phyloP scores from a whole-genome alignment of 2,329 filamentous ascomycete species.

The Aschersonia sp. region DNA sequence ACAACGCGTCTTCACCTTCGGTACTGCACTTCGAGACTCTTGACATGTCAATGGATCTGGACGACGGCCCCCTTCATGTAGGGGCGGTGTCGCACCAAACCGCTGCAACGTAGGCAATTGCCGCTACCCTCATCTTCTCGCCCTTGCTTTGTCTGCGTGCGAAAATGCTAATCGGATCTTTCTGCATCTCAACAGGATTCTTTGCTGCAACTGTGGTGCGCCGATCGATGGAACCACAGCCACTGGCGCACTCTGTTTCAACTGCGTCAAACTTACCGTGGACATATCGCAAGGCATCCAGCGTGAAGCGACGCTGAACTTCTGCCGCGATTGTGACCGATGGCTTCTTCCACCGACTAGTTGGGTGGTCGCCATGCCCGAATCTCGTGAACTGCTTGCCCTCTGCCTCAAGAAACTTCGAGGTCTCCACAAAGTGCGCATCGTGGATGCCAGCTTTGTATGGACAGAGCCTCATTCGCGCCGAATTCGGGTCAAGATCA shows the following conservation, averaged over 20 bases:
- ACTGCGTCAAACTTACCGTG: slow-evolving; percentile 88
- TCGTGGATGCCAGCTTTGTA: slow-evolving; percentile 91
- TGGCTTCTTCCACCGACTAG: slow-evolving; percentile 78
- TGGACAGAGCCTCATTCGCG: slow-evolving; percentile 97
- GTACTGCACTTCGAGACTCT: slow-evolving; percentile 3
- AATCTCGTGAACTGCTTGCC: slow-evolving; percentile 85
- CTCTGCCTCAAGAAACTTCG: slow-evolving; percentile 80
- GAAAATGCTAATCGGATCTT: neutral
- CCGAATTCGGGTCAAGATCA: slow-evolving; percentile 88
- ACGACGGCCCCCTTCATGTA: slow-evolving; percentile 25
- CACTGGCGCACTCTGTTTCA: slow-evolving; percentile 81
- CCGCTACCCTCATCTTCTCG: neutral
- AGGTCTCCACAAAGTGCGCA: slow-evolving; percentile 76
- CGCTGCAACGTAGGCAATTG: slow-evolving; percentile 22
- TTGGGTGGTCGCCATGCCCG: slow-evolving; percentile 74
- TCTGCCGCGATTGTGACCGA: slow-evolving; percentile 87
- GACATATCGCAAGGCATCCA: slow-evolving; percentile 89
- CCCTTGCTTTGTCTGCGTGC: neutral
- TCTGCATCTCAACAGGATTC: slow-evolving; percentile 35
- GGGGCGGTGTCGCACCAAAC: slow-evolving; percentile 16
- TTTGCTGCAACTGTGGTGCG: slow-evolving; percentile 95
- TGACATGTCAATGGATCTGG: slow-evolving; percentile 28
- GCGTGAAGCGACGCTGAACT: slow-evolving; percentile 78
- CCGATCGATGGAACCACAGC: slow-evolving; percentile 84
- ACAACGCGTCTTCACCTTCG: slow-evolving; percentile 1